A percentile compares a stretch with the other conserved stretches of the same genome.
Conservation (phyloP, 2,329 filamentous ascomycete species). For the Graphilbum sp. region DNA sequence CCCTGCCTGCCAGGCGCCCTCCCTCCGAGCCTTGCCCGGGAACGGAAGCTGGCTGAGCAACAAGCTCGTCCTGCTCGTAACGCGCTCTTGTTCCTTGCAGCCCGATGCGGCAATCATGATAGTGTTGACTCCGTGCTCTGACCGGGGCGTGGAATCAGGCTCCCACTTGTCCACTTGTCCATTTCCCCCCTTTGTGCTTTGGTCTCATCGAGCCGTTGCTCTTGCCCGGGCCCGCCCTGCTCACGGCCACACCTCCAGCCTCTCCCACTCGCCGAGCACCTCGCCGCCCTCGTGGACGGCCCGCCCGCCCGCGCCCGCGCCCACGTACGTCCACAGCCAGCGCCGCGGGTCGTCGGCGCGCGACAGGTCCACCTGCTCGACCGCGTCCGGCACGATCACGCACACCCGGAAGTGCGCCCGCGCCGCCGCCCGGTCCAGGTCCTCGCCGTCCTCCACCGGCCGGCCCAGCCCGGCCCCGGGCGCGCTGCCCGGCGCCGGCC, state of each 20-base stretch:
- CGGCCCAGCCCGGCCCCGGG: conserved; percentile 29
- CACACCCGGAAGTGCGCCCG: conserved; percentile 66
- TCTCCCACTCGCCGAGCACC: conserved; percentile 42
- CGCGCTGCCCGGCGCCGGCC: conserved; percentile 26
- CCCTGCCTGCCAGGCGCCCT: too few relatives aligned
- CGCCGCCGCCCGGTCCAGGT: conserved; percentile 54
- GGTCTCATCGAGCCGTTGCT: too few relatives aligned
- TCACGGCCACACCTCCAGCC: conserved; percentile 54
- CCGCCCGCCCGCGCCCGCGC: conserved; percentile 19
- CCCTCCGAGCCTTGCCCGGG: too few relatives aligned
- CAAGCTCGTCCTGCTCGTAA: too few relatives aligned
- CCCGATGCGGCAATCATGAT: too few relatives aligned
- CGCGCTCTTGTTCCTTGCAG: too few relatives aligned
- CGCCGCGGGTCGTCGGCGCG: conserved; percentile 46
- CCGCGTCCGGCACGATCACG: conserved; percentile 62
- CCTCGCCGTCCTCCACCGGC: conserved; percentile 48
- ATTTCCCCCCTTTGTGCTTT: too few relatives aligned
- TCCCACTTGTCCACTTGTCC: too few relatives aligned
- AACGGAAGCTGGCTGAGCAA: too few relatives aligned
- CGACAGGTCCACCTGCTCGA: conserved; percentile 59
- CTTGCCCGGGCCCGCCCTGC: too few relatives aligned
- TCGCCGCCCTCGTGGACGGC: conserved; percentile 15
- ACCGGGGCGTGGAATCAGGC: too few relatives aligned
- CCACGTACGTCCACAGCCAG: conserved; percentile 49
- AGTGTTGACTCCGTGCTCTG: too few relatives aligned